Percentiles rank a stretch among this genome's conserved stretches.
These are phyloP conservation scores for Funneliformis geosporum DNA, from an alignment of 192 early-diverging fungal species.

Conservation along the genomic window DNA sequence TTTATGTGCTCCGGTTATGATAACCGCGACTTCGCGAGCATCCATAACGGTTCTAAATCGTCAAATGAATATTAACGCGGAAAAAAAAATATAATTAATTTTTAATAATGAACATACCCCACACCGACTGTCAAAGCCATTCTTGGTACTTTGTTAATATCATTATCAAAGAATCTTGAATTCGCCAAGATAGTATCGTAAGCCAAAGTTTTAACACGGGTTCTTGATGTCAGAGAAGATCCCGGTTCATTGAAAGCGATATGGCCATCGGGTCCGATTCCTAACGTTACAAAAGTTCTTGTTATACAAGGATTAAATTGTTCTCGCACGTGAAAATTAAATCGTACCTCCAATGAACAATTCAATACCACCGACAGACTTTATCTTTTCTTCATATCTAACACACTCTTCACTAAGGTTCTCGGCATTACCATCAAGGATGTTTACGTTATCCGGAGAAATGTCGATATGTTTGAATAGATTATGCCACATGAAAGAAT, in stretches of 20 bases:
- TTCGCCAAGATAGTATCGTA: constrained; percentile 89
- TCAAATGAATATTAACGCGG: not conserved
- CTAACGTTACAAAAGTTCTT: not conserved
- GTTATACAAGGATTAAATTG: not conserved
- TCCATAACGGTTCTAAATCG: constrained; percentile 78
- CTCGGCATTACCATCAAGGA: constrained; percentile 81
- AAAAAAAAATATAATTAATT: not conserved
- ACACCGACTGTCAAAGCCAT: constrained; percentile 87
- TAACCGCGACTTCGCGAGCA: constrained; percentile 78
- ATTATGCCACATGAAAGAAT: constrained; percentile 91
- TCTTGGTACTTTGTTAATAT: constrained; percentile 82
- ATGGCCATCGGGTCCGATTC: constrained; percentile 89
- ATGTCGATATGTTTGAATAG: constrained; percentile 89
- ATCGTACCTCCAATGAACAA: constrained; percentile 74
- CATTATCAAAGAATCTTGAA: constrained; percentile 82
- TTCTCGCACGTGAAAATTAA: not conserved
- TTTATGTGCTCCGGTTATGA: constrained; percentile 88
- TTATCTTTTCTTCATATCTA: constrained; percentile 79
- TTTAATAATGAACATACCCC: constrained; percentile 48
- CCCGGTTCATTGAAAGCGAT: constrained; percentile 93
- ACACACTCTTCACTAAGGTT: constrained; percentile 81
- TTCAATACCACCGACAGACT: constrained; percentile 80
- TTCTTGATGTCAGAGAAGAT: constrained; percentile 77
- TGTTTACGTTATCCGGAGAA: constrained; percentile 77
- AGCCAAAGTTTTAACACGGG: constrained; percentile 83